These are phyloP conservation scores for Aspergillus cejpii DNA, from an alignment of 2,329 filamentous ascomycete genomes.

Conservation along the genomic window DNA sequence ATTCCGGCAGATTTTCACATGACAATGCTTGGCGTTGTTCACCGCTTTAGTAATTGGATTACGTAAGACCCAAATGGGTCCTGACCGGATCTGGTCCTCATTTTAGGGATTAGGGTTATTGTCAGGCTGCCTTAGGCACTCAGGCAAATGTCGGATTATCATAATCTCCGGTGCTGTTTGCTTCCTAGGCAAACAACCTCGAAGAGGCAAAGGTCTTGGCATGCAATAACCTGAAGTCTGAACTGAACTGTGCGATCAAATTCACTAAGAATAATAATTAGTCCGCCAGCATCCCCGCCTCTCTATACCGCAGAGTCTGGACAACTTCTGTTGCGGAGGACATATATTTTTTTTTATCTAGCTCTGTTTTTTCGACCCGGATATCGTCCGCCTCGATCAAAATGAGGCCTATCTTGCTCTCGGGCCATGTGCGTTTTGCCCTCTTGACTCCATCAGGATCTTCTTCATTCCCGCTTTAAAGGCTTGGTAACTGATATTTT, in stretches of 20 bases:
- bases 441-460: slow-evolving; percentile 7
- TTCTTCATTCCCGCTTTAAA: slow-evolving; percentile 2
- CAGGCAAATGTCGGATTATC: background rate
- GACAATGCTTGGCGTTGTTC: background rate
- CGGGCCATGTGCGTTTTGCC: slow-evolving; percentile 66
- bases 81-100: background rate
- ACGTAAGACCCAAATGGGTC: background rate
- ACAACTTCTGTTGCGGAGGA: slow-evolving; percentile 22
- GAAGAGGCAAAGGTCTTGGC: slow-evolving; percentile 29
- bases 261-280: slow-evolving; percentile 27
- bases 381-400: slow-evolving; percentile 37
- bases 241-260: slow-evolving; percentile 38
- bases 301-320: slow-evolving; percentile 16
- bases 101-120: background rate
- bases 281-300: slow-evolving; percentile 24
- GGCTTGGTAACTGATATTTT: slow-evolving; percentile 14
- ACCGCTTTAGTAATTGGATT: background rate
- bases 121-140: background rate
- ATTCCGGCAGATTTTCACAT: background rate
- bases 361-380: slow-evolving; percentile 6
- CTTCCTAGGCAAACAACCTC: slow-evolving; percentile 7
- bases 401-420: slow-evolving; percentile 95
- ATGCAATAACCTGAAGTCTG: slow-evolving; percentile 20
- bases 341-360: slow-evolving; percentile 11
- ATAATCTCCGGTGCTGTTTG: background rate